Conservation (phyloP, 305 asterid species). For the Ajuga reptans region DNA sequence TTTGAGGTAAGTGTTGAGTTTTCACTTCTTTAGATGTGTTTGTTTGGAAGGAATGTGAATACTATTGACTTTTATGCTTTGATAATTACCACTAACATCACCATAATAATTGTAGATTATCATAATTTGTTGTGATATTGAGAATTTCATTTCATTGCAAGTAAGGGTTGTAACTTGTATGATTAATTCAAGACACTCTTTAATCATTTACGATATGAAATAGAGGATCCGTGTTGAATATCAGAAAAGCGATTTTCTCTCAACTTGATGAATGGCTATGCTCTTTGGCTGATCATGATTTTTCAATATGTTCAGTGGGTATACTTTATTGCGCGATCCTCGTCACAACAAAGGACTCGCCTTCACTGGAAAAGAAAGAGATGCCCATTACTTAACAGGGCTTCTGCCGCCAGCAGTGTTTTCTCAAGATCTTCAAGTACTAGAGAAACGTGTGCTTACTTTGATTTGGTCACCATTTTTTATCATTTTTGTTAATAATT, state of each 20-base stretch:
- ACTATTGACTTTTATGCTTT: background rate
- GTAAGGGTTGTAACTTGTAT: background rate
- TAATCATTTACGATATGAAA: background rate
- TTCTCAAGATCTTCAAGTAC: slow-evolving; percentile 80
- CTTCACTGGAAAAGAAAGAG: slow-evolving; percentile 68
- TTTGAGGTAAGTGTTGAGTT: background rate
- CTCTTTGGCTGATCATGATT: background rate
- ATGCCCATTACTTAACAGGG: slow-evolving; percentile 80
- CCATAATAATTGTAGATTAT: background rate
- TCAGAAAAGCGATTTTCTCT: background rate
- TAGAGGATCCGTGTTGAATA: background rate
- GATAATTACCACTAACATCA: background rate
- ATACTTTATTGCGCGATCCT: slow-evolving; percentile 73
- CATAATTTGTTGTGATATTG: background rate
- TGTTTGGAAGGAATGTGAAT: background rate
- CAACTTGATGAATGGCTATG: background rate
- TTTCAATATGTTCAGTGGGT: slow-evolving; percentile 45
- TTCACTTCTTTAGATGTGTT: background rate
- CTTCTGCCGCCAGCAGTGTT: slow-evolving; percentile 68
- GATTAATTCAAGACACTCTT: background rate
- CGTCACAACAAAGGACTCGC: slow-evolving; percentile 89
- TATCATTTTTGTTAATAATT: background rate
- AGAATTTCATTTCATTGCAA: background rate
- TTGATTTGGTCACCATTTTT: background rate
- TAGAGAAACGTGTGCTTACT: background rate